phyloP scores from a whole-genome alignment of 2,329 filamentous ascomycete genomes.

The Colletotrichum gloeosporioides region DNA sequence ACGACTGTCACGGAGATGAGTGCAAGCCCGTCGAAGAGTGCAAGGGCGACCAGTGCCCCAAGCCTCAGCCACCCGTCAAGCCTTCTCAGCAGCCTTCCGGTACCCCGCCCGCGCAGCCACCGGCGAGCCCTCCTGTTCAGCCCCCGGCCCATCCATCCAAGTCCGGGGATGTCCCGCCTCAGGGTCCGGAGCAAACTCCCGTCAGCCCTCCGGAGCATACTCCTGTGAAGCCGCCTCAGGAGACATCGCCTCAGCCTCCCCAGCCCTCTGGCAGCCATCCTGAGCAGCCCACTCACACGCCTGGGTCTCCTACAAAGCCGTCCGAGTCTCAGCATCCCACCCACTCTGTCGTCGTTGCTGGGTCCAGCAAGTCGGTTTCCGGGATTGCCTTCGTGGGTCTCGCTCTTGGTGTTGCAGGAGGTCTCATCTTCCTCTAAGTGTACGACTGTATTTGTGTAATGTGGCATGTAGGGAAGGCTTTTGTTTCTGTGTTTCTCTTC shows the following conservation, averaged over 20 bases:
- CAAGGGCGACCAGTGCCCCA: conserved; percentile 32
- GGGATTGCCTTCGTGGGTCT: background rate
- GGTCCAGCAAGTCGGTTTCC: background rate
- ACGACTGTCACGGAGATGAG: conserved; percentile 37
- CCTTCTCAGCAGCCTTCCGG: background rate
- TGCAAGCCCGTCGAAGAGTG: conserved; percentile 34
- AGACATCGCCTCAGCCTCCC: background rate
- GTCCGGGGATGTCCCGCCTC: background rate
- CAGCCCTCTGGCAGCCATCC: background rate
- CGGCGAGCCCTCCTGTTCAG: background rate
- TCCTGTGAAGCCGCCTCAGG: background rate
- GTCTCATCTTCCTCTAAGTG: background rate
- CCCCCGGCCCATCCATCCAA: background rate
- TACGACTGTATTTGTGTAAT: background rate
- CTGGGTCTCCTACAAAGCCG: background rate
- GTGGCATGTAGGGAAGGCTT: background rate
- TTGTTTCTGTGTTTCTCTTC: background rate
- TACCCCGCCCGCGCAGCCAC: background rate
- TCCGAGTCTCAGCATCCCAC: background rate
- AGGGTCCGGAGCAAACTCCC: background rate
- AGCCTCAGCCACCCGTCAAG: conserved; percentile 20
- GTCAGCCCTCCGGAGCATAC: background rate
- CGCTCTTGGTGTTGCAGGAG: background rate
- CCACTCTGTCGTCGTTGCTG: background rate
- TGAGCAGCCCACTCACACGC: background rate